Conservation (phyloP, 768 basidiomycete species). For the Solioccasus polychromus region DNA sequence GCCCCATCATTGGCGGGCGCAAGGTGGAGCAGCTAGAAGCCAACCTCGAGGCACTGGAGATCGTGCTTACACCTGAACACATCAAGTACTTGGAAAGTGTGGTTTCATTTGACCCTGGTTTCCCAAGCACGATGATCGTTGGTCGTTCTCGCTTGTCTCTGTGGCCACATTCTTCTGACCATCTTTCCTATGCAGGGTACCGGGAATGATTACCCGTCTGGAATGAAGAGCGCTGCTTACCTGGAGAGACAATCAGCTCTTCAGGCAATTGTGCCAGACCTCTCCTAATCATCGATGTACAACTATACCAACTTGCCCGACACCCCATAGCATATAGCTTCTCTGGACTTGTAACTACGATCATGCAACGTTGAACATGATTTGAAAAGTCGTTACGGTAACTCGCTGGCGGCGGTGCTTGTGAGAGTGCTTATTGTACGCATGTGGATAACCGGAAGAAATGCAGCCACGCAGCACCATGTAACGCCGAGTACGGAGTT, state of each 20-base stretch:
- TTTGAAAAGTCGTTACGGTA: too few species aligned
- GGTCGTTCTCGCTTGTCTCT: not conserved
- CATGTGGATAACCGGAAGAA: too few species aligned
- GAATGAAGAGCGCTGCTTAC: constrained; percentile 12
- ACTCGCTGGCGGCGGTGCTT: too few species aligned
- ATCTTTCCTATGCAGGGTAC: constrained; percentile 18
- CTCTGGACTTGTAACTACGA: too few species aligned
- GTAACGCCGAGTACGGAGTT: too few species aligned
- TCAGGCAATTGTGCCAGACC: too few species aligned
- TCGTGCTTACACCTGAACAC: constrained; percentile 44
- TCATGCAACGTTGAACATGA: too few species aligned
- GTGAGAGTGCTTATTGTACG: too few species aligned
- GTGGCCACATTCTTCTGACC: not conserved
- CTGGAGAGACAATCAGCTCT: constrained; percentile 23
- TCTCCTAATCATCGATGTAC: too few species aligned
- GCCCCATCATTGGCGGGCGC: constrained; percentile 50
- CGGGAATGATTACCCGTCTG: constrained; percentile 14
- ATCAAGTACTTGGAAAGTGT: constrained; percentile 43
- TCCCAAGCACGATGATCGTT: constrained; percentile 26
- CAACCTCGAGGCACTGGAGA: constrained; percentile 50
- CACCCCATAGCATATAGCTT: too few species aligned
- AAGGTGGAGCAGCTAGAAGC: constrained; percentile 50
- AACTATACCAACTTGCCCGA: too few species aligned
- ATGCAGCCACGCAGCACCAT: too few species aligned
- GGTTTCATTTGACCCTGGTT: constrained; percentile 46